Base-by-base conservation (phyloP, 768 basidiomycete genomes). In the Rhizopogon roseolus region DNA sequence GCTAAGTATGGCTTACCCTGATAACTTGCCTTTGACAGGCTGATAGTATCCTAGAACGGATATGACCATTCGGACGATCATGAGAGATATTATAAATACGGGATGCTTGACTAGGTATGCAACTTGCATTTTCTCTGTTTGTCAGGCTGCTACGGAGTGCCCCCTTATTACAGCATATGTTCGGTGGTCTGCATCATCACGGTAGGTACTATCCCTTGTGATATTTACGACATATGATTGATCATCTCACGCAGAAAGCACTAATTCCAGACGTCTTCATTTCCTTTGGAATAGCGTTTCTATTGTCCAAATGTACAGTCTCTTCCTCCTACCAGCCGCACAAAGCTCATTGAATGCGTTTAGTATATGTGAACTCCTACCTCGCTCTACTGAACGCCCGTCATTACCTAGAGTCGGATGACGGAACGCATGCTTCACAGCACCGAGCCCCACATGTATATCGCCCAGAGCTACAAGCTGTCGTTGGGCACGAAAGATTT, bases 351-450 rank as follows among this genome's bases (percentile, higher is more conserved):
- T 25, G 6, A 6, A 32, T 10, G 28, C 36, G 39, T 14, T 32
- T 54, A 83, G 80, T 84, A 25, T 83, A 82, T 57, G 68, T 78
- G 13, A 82, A 82, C 57, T 78, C 81, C 7, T 81, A 81, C 59
- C 71, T 84, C 7, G 80, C 81, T 5, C 72, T 67, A 14, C 41
- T 42, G 13, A 42, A 42, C 5, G 41, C 13, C 13, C 41, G 41
- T 42, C 11, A 25, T 25, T 42, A 42, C 14, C 29, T 32, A 32
- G 29, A 8, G 29, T 10, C 22, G 6, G 41, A 42, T 8, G 22
- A 13, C 22, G n/a, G 41, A 19, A 1, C 22, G 7, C 4, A 9
- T 13, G 7, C 11, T 14, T 42, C 22, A 13, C 41, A 22, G 25
- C 6, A 1, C n/a, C 22, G 41, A 16, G 3, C 41, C 6, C 41